These are phyloP conservation scores for Apiospora hydei DNA, from an alignment of 2,329 filamentous ascomycete genomes.

Conservation along the genomic window DNA sequence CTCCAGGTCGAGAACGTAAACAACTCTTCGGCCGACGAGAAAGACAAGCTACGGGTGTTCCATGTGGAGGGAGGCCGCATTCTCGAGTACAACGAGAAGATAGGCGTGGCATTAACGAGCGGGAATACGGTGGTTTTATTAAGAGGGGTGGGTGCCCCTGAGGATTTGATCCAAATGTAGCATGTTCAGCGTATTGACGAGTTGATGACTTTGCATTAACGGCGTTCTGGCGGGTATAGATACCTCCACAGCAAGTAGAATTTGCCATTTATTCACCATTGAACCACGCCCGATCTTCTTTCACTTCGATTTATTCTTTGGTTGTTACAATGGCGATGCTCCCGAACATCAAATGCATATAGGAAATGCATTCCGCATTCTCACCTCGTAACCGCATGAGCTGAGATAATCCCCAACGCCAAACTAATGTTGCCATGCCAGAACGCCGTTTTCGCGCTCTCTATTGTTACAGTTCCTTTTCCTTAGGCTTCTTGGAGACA, in stretches of 20 bases:
- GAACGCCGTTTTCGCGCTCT: background rate
- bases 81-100: conserved; percentile 86
- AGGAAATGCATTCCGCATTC: conserved; percentile 34
- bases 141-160: conserved; percentile 82
- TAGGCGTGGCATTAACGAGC: conserved; percentile 74
- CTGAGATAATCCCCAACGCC: conserved; percentile 18
- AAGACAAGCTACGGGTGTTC: conserved; percentile 84
- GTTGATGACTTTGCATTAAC: conserved; percentile 13
- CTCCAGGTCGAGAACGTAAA: conserved; percentile 86
- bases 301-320: background rate
- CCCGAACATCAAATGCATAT: background rate
- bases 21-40: conserved; percentile 77
- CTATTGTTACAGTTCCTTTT: conserved; percentile 41
- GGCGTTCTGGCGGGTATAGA: conserved; percentile 21
- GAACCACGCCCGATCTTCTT: background rate
- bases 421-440: background rate
- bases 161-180: conserved; percentile 71
- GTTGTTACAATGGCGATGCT: background rate
- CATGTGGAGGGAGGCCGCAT: conserved; percentile 90
- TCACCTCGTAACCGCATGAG: background rate
- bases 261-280: conserved; percentile 13
- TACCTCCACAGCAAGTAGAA: conserved; percentile 22
- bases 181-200: conserved; percentile 14
- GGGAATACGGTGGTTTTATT: conserved; percentile 92
- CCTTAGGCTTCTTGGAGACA: conserved; percentile 53